These are phyloP conservation scores for Osmanthus fragrans DNA, from an alignment of 257 asterid species.

Conservation along the genomic window DNA sequence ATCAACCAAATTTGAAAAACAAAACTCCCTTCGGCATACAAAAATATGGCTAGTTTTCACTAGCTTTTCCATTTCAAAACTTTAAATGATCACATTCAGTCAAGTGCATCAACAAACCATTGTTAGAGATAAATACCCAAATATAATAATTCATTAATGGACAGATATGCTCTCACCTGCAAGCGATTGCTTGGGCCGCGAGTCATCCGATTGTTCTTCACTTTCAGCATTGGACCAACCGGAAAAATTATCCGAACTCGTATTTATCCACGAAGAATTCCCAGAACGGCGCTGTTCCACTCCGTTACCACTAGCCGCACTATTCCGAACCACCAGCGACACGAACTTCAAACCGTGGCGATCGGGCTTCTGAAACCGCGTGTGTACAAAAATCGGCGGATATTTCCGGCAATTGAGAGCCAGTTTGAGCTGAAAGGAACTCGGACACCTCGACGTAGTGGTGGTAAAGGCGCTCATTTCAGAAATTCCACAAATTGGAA, in stretches of 20 bases:
- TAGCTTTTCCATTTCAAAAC: neutral
- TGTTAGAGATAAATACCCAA: neutral
- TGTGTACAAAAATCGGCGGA: conserved; percentile 29
- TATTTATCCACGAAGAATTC: conserved; percentile 50
- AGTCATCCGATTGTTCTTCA: conserved; percentile 41
- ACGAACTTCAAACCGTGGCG: conserved; percentile 40
- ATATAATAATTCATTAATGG: neutral
- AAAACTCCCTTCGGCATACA: conserved; percentile 1
- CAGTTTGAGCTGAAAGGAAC: conserved; percentile 84
- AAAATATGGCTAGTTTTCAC: neutral
- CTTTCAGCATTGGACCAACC: conserved; percentile 72
- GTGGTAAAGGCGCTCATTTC: conserved; percentile 64
- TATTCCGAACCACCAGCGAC: conserved; percentile 42
- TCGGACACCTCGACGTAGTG: conserved; percentile 70
- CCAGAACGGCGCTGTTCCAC: conserved; percentile 43
- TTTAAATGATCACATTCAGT: neutral
- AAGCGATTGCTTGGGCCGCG: conserved; percentile 49
- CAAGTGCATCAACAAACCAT: conserved; percentile 3
- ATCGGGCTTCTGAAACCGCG: conserved; percentile 46
- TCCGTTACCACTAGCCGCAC: conserved; percentile 41
- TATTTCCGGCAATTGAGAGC: conserved; percentile 54
- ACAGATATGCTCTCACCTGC: conserved; percentile 48
- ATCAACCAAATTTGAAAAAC: neutral
- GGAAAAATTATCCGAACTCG: conserved; percentile 58
- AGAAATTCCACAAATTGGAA: neutral